Conservation (phyloP, 1,284 basidiomycete genomes). For the Puccinia hordei region DNA sequence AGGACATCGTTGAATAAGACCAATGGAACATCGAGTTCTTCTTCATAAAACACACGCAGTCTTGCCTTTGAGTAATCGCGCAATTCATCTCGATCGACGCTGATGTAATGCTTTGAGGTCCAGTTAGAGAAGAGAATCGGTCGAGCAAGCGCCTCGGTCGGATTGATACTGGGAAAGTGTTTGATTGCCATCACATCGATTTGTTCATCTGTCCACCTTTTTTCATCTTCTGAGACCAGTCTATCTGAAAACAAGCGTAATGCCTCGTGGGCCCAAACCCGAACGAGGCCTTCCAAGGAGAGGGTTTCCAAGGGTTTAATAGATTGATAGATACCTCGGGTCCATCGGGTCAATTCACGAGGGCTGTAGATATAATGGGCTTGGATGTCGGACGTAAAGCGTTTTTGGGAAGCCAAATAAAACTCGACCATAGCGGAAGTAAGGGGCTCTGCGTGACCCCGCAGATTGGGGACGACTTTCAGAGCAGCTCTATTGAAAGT, state of each 20-base stretch:
- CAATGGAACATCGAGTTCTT: slow-evolving; percentile 96
- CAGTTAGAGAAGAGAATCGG: slow-evolving; percentile 98
- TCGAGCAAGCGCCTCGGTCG: slow-evolving; percentile 76
- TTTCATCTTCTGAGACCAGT: slow-evolving; percentile 86
- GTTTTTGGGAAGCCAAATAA: slow-evolving; percentile 88
- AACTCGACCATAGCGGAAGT: slow-evolving; percentile 97
- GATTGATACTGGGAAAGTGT: slow-evolving; percentile 89
- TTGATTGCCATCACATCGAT: slow-evolving; percentile 81
- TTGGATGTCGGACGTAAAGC: slow-evolving; percentile 92
- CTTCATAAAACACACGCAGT: slow-evolving; percentile 91
- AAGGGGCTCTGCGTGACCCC: slow-evolving; percentile 88
- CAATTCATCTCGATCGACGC: slow-evolving; percentile 87
- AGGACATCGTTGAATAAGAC: slow-evolving; percentile 98
- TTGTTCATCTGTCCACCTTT: slow-evolving; percentile 89
- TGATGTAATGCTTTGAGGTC: slow-evolving; percentile 96
- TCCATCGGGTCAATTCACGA: slow-evolving; percentile 97
- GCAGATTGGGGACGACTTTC: slow-evolving; percentile 90
- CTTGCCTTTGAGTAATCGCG: slow-evolving; percentile 96
- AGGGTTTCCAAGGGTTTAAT: slow-evolving; percentile 88
- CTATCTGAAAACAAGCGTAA: slow-evolving; percentile 97
- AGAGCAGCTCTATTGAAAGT: slow-evolving; percentile 97
- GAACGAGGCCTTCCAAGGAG: slow-evolving; percentile 88
- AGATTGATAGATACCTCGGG: slow-evolving; percentile 94
- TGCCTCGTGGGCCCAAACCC: slow-evolving; percentile 98
- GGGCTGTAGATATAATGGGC: slow-evolving; percentile 99